phyloP scores from a whole-genome alignment of 345 rosid species.

The Ceriops tagal region DNA sequence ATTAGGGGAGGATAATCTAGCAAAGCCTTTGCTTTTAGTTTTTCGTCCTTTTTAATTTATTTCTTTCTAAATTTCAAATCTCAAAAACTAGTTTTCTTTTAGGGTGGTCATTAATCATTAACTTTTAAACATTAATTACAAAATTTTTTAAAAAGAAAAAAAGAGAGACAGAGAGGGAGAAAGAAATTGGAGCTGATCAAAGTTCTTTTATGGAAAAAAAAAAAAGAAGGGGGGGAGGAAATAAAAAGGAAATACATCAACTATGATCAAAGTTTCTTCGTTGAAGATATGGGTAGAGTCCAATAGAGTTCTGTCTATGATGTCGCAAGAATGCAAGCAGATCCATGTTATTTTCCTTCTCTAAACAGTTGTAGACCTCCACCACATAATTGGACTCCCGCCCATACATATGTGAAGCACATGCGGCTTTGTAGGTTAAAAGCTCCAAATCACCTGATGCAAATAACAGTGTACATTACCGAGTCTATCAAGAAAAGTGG shows the following conservation, averaged over 20 bases:
- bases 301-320: constrained; percentile 40
- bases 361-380: constrained; percentile 28
- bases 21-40: too few species aligned
- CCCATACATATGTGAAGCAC: constrained; percentile 67
- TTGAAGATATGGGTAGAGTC: constrained; percentile 23
- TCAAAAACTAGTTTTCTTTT: too few species aligned
- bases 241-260: not conserved
- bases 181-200: not conserved
- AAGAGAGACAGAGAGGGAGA: not conserved
- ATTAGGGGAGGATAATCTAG: too few species aligned
- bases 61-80: too few species aligned
- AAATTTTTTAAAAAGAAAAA: too few species aligned
- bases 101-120: too few species aligned
- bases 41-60: too few species aligned
- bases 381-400: constrained; percentile 44
- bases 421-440: constrained; percentile 66
- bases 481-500: too few species aligned
- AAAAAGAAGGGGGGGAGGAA: too few species aligned
- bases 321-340: constrained; percentile 36
- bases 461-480: not conserved
- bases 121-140: too few species aligned
- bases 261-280: constrained; percentile 8
- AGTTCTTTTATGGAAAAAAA: not conserved
- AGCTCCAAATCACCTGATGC: constrained; percentile 48
- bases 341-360: constrained; percentile 29